phyloP scores from a whole-genome alignment of 192 early-diverging fungal genomes.

The Obelidium mucronatum region DNA sequence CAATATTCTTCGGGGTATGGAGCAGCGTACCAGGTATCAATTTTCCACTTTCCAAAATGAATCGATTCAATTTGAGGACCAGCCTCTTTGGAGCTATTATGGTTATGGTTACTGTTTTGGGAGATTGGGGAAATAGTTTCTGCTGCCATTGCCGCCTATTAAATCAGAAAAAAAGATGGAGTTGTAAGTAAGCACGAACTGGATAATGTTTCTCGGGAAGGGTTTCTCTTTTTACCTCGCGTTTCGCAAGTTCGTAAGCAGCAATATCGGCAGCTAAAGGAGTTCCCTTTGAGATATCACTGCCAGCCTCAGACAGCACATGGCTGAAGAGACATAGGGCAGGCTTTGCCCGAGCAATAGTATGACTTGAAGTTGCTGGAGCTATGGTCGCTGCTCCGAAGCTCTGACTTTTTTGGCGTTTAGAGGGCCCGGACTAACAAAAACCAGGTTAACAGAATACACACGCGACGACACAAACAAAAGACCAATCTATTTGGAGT shows the following conservation, averaged over 20 bases:
- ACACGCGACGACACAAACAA: too few relatives aligned
- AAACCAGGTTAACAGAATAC: too few relatives aligned
- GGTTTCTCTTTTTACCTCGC: too few relatives aligned
- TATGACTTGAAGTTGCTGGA: neutral
- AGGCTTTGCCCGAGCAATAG: neutral
- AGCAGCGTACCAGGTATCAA: constrained; percentile 94
- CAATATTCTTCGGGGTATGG: constrained; percentile 93
- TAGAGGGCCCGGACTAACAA: too few relatives aligned
- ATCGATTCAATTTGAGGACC: constrained; percentile 40
- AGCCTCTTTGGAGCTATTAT: constrained; percentile 9
- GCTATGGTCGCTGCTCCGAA: neutral
- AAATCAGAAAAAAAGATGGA: neutral
- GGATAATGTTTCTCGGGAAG: too few relatives aligned
- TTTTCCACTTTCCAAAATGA: constrained; percentile 78
- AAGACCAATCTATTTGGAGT: too few relatives aligned
- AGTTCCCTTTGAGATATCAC: constrained; percentile 30
- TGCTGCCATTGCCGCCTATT: neutral
- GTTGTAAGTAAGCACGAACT: neutral
- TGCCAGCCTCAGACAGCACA: constrained; percentile 8
- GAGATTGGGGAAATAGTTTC: too few relatives aligned
- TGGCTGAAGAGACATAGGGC: neutral
- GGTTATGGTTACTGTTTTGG: neutral
- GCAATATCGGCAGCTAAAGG: constrained; percentile 27
- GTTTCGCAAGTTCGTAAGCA: constrained; percentile 20
- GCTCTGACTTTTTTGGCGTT: too few relatives aligned